Percentiles rank a stretch among this genome's conserved stretches.
These are phyloP conservation scores for Scopulariopsis brevicaulis DNA, from an alignment of 2,329 filamentous ascomycete species.

Conservation along the genomic window DNA sequence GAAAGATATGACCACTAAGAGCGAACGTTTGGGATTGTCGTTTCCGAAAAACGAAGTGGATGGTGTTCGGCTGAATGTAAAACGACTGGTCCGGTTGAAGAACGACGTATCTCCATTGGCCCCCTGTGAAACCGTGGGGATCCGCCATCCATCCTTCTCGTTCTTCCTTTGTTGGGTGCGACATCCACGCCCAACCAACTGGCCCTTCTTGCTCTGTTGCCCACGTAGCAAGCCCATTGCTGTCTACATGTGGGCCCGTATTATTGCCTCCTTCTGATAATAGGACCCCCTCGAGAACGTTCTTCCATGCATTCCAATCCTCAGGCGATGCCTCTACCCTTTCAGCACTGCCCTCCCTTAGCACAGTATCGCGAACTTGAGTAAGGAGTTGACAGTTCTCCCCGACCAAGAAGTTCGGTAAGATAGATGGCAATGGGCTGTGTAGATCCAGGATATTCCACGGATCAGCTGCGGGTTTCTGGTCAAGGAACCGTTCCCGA, in stretches of 20 bases:
- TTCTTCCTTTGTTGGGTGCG: constrained; percentile 14
- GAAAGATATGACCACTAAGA: constrained; percentile 19
- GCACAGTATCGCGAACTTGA: constrained; percentile 3
- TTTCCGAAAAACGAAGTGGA: constrained; percentile 21
- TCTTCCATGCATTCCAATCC: constrained; percentile 20
- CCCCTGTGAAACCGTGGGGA: neutral
- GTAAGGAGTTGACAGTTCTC: constrained; percentile 7
- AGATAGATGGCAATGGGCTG: constrained; percentile 5
- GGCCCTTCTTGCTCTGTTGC: constrained; percentile 16
- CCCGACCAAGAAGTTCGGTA: constrained; percentile 5
- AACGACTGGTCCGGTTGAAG: constrained; percentile 21
- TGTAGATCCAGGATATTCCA: constrained; percentile 7
- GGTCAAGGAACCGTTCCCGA: constrained; percentile 5
- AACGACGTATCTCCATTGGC: constrained; percentile 18
- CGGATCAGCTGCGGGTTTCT: constrained; percentile 3
- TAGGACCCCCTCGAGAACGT: constrained; percentile 19
- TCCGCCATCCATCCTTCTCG: neutral
- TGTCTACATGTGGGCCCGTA: constrained; percentile 21
- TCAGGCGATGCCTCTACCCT: constrained; percentile 11
- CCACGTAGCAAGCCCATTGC: constrained; percentile 20
- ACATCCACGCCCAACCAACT: constrained; percentile 18
- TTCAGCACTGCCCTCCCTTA: constrained; percentile 3
- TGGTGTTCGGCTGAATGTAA: constrained; percentile 20
- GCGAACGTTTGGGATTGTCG: constrained; percentile 16
- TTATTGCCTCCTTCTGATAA: constrained; percentile 20